Conservation (phyloP, 768 basidiomycete genomes). For the Lentinus brumalis region DNA sequence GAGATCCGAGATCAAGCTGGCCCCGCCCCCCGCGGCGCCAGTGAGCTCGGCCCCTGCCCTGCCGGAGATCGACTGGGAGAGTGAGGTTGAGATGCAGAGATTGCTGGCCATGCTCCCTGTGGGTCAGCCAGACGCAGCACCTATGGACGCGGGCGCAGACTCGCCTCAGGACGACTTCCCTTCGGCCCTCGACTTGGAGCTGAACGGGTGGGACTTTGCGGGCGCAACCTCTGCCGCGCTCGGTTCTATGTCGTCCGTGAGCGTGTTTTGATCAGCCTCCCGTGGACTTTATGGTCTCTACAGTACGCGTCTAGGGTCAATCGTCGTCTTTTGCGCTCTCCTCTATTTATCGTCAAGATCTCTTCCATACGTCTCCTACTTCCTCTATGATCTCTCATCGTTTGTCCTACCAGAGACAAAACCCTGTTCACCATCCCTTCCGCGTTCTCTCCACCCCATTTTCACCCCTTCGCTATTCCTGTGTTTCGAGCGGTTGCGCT, state of each 20-base stretch:
- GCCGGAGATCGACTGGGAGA: constrained; percentile 33
- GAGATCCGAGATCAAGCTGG: constrained; percentile 18
- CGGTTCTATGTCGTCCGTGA: constrained; percentile 18
- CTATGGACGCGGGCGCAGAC: constrained; percentile 16
- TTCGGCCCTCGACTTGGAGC: constrained; percentile 34
- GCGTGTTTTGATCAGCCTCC: constrained; percentile 26
- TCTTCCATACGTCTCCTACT: constrained; percentile 9
- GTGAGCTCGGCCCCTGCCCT: constrained; percentile 20
- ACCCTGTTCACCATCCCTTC: neutral
- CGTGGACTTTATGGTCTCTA: constrained; percentile 7
- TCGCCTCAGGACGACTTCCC: constrained; percentile 24
- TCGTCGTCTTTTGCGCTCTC: constrained; percentile 16
- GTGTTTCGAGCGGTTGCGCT: neutral
- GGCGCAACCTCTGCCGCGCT: constrained; percentile 19
- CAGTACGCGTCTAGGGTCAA: constrained; percentile 14
- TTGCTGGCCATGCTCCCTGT: constrained; percentile 55
- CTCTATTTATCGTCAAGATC: constrained; percentile 14
- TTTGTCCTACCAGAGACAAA: constrained; percentile 1
- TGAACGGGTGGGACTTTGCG: constrained; percentile 28
- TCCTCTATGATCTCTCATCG: constrained; percentile 21
- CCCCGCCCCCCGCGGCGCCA: constrained; percentile 25
- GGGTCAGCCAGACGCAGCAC: constrained; percentile 30
- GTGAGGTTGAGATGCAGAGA: constrained; percentile 62
- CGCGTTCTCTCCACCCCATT: neutral
- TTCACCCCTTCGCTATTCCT: neutral